phyloP scores from a whole-genome alignment of 2,329 filamentous ascomycete genomes.

The Arachnopeziza araneosa region DNA sequence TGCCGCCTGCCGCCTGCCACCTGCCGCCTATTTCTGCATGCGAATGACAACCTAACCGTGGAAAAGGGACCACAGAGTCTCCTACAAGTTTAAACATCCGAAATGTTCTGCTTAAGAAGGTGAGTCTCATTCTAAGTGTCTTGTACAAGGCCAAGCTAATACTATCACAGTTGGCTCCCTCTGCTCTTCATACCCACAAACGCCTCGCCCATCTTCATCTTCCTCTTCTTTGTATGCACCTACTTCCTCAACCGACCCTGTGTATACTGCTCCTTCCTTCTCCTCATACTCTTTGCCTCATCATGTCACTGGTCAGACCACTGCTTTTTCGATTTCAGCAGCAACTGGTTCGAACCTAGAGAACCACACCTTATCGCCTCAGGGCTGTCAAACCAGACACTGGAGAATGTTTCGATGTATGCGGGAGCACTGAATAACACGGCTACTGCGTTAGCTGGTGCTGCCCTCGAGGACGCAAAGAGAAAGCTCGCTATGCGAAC shows the following conservation, averaged over 20 bases:
- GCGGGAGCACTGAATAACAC: slow-evolving; percentile 58
- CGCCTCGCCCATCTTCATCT: slow-evolving; percentile 77
- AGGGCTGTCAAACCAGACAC: slow-evolving; percentile 22
- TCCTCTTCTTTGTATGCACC: slow-evolving; percentile 85
- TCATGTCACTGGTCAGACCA: slow-evolving; percentile 85
- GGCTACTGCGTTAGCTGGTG: slow-evolving; percentile 59
- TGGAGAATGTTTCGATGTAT: slow-evolving; percentile 33
- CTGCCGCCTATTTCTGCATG: not conserved
- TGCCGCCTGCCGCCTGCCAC: not conserved
- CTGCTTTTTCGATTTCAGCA: slow-evolving; percentile 86
- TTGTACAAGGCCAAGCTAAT: slow-evolving; percentile 13
- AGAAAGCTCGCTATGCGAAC: slow-evolving; percentile 43
- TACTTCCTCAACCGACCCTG: slow-evolving; percentile 96
- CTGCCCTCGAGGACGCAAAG: slow-evolving; percentile 57
- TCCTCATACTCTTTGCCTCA: slow-evolving; percentile 89
- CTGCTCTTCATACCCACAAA: slow-evolving; percentile 86
- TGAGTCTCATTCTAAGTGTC: slow-evolving; percentile 26
- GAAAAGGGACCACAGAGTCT: slow-evolving; percentile 5
- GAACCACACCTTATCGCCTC: slow-evolving; percentile 21
- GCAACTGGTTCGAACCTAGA: slow-evolving; percentile 90
- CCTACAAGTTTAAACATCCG: not conserved
- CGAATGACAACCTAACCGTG: slow-evolving; percentile 22
- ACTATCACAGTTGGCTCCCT: slow-evolving; percentile 64
- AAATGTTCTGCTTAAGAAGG: slow-evolving; percentile 61
- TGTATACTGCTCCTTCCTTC: slow-evolving; percentile 94